These are phyloP conservation scores for Trypanosoma avium DNA, from an alignment of 208 protist species.

Conservation along the genomic window DNA sequence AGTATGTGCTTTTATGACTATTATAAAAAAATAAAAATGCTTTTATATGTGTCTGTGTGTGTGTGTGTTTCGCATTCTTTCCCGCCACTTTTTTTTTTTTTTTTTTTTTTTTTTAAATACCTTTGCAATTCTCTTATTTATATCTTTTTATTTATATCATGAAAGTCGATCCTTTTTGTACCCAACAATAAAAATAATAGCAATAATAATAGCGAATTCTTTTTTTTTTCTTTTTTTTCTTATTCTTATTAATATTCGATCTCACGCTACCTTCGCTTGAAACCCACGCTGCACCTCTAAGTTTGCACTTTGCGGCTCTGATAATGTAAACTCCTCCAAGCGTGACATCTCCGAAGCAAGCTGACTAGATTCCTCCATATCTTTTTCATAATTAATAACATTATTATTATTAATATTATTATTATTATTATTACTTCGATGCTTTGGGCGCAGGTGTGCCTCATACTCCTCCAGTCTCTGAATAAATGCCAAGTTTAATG, in stretches of 20 bases:
- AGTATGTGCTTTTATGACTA: too few species aligned
- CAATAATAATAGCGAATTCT: not conserved
- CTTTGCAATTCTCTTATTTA: too few species aligned
- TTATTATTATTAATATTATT: too few species aligned
- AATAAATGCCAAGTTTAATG: slow-evolving; percentile 79
- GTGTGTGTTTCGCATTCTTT: too few species aligned
- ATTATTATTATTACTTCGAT: not conserved
- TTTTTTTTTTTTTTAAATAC: not conserved
- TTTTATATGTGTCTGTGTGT: too few species aligned
- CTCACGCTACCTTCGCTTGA: too few species aligned
- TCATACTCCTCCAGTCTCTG: slow-evolving; percentile 52
- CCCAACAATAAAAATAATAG: not conserved
- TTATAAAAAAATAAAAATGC: too few species aligned
- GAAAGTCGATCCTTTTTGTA: too few species aligned
- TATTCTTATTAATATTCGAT: too few species aligned
- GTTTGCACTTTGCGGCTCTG: not conserved
- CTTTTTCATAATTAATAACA: not conserved
- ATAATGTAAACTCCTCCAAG: not conserved
- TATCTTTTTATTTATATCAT: too few species aligned
- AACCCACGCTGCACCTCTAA: slow-evolving; percentile 5
- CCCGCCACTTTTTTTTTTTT: not conserved
- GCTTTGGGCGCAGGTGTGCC: slow-evolving; percentile 4
- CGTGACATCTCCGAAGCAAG: not conserved
- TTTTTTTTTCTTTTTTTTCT: not conserved
- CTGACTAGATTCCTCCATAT: not conserved